Percentiles rank a stretch among this genome's conserved stretches.
These are phyloP conservation scores for Cytospora piceae DNA, from an alignment of 2,329 filamentous ascomycete genomes.

Conservation along the genomic window DNA sequence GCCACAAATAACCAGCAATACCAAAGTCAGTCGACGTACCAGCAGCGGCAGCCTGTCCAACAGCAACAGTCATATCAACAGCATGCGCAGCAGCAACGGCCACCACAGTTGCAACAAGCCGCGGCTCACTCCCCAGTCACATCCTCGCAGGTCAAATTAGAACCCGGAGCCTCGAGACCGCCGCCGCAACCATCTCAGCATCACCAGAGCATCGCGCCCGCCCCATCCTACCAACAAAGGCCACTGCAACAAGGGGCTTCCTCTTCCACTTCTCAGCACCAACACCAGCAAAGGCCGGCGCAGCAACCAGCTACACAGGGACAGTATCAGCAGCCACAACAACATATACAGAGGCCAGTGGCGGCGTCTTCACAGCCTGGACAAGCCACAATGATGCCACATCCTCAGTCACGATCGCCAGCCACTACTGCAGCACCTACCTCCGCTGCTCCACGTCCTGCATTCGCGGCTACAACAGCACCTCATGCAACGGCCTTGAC, in stretches of 20 bases:
- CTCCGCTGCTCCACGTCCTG: slow-evolving; percentile 14
- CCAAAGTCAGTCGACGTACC: slow-evolving; percentile 23
- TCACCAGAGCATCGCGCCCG: slow-evolving; percentile 28
- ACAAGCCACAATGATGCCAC: slow-evolving; percentile 4
- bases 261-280: slow-evolving; percentile 21
- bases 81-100: slow-evolving; percentile 24
- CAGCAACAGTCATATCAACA: slow-evolving; percentile 29
- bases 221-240: slow-evolving; percentile 25
- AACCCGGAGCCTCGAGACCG: slow-evolving; percentile 12
- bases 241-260: slow-evolving; percentile 24
- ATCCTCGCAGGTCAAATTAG: slow-evolving; percentile 11
- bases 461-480: slow-evolving; percentile 2
- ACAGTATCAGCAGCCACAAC: slow-evolving; percentile 20
- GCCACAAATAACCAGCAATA: slow-evolving; percentile 15
- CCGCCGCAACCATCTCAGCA: slow-evolving; percentile 20
- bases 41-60: slow-evolving; percentile 15
- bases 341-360: slow-evolving; percentile 18
- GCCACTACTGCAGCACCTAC: slow-evolving; percentile 6
- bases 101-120: slow-evolving; percentile 22
- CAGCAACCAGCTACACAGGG: slow-evolving; percentile 21
- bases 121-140: slow-evolving; percentile 9
- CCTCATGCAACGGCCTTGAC: slow-evolving; percentile 10
- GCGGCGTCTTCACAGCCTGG: slow-evolving; percentile 15
- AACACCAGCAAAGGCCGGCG: slow-evolving; percentile 22
- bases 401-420: slow-evolving; percentile 21